Evolutionary conservation across 805 yeast species (phyloP), one percentile per base, ranked within the genome.

Genomic region (Candida ponderosae): DNA sequence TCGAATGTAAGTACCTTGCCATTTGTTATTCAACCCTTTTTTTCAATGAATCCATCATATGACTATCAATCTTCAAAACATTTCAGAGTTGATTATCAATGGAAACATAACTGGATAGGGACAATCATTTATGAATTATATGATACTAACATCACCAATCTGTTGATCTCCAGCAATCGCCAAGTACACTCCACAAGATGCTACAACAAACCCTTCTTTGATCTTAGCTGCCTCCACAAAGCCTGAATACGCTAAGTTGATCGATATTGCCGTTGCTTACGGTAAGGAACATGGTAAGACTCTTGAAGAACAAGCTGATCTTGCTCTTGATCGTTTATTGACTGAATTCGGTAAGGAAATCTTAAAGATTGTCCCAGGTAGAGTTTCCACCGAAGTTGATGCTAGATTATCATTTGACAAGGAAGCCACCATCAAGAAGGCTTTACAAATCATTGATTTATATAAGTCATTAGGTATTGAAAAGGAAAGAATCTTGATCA

Each of bases 361-460:
- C 59, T 74, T 93, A 59, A 74, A 77, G 60, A 86, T 93, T 59
- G 96, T 93, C 38, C 99, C 99, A 52, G 99, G 99, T 57, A 83
- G 97, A 72, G 98, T 93, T 42, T 88, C 97, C 42, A 93, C 99
- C 45, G 99, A 93, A 73, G 97, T 93, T 44, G 99, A 93, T 59
- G 98, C 99, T 42, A 86, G 96, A 68, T 79, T 93, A 56, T 90
- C 97, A 29, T 93, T 88, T 63, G 89, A 93, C 76, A 93, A 82
- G 64, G 84, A 87, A 46, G 97, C 84, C 50, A 88, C 97, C 52
- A 74, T 93, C 64, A 76, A 78, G 68, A 93, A 93, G 77, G 99
- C 98, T 40, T 70, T 87, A 46, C 81, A 88, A 61, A 76, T 93
- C 71, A 93, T 93, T 55, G 79, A 73, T 39, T 75, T 90, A 54